Conservation (phyloP, 257 asterid species). For the Asclepias syriaca region DNA sequence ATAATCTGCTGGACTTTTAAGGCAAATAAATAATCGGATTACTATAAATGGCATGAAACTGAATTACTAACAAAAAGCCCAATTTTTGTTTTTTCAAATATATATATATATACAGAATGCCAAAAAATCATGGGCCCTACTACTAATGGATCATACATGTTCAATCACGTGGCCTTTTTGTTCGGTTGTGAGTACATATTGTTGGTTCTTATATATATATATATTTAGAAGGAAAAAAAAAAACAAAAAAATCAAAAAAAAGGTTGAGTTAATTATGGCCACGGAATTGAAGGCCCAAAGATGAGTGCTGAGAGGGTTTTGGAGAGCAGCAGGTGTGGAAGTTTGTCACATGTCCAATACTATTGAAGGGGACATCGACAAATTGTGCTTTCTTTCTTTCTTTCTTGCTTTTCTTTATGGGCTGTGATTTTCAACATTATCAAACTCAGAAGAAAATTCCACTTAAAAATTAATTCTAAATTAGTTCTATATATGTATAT, state of each 20-base stretch:
- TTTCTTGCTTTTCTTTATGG: slow-evolving; percentile 9
- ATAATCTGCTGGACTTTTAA: not conserved
- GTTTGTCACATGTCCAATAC: slow-evolving; percentile 15
- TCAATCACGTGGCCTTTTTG: slow-evolving; percentile 9
- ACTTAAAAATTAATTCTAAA: too few species aligned
- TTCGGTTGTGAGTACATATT: not conserved
- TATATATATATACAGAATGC: not conserved
- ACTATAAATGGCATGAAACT: not conserved
- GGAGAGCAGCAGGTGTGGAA: not conserved
- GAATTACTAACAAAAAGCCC: not conserved
- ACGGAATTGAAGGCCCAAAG: slow-evolving; percentile 6
- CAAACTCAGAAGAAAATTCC: too few species aligned
- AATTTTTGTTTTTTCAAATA: not conserved
- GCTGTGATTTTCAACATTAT: too few species aligned
- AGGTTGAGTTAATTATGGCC: slow-evolving; percentile 2
- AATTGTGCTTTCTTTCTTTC: slow-evolving; percentile 6
- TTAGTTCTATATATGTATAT: too few species aligned
- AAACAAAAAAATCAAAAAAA: too few species aligned
- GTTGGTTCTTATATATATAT: not conserved
- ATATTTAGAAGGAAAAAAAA: too few species aligned
- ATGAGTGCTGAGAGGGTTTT: not conserved
- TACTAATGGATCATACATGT: slow-evolving; percentile 7
- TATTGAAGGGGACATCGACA: slow-evolving; percentile 23
- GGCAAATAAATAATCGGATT: not conserved
- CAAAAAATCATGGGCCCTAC: not conserved